These are phyloP conservation scores for Selaginella moellendorffii DNA, from an alignment of 75 land plant species.

Conservation along the genomic window DNA sequence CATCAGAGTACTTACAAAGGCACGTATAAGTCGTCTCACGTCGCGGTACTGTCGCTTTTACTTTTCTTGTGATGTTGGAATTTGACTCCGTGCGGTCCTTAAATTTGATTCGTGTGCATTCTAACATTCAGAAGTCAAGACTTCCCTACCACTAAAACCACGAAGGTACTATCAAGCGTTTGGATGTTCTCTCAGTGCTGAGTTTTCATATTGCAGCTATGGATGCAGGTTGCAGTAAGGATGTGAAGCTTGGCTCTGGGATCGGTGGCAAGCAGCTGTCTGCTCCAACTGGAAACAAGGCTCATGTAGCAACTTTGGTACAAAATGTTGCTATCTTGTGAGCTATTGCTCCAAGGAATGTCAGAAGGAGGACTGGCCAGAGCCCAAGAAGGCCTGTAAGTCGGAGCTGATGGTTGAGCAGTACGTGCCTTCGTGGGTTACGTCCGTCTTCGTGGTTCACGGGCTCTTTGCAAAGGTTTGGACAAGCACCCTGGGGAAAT, in stretches of 20 bases:
- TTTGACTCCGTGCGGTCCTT: too few relatives aligned
- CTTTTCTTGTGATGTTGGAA: too few relatives aligned
- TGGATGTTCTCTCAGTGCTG: too few relatives aligned
- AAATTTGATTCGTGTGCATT: too few relatives aligned
- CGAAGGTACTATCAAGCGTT: too few relatives aligned
- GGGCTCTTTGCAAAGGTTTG: neutral
- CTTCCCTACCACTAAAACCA: too few relatives aligned
- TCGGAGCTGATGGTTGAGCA: neutral
- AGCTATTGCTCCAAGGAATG: conserved; percentile 7
- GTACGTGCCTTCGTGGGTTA: neutral
- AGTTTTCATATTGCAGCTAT: too few relatives aligned
- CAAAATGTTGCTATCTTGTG: neutral
- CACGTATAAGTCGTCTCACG: too few relatives aligned
- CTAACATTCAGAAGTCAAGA: too few relatives aligned
- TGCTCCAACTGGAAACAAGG: neutral
- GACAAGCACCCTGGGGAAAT: conserved; percentile 6
- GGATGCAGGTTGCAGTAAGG: too few relatives aligned
- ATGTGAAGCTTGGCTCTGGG: neutral
- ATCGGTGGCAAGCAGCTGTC: neutral
- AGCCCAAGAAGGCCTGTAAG: neutral
- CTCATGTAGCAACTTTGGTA: neutral
- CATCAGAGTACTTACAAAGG: too few relatives aligned
- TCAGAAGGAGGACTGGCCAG: neutral
- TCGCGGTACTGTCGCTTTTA: too few relatives aligned
- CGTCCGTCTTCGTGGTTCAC: neutral